Percentiles rank a stretch among this genome's conserved stretches.
These are phyloP conservation scores for Salmacisia buchloeana DNA, from an alignment of 1,284 basidiomycete species.

Conservation along the genomic window DNA sequence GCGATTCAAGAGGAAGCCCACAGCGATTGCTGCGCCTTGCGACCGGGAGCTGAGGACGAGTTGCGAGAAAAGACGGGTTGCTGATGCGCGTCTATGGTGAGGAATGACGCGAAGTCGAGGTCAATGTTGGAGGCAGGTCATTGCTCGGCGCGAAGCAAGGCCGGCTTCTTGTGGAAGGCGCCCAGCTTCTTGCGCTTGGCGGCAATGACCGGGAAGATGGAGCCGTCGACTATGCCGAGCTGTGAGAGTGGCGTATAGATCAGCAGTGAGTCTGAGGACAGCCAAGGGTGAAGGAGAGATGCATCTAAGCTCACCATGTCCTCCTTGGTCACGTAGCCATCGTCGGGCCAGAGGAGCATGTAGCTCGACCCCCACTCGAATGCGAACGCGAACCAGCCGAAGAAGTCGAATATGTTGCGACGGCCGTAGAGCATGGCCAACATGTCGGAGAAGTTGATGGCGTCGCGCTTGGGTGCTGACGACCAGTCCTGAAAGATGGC, in stretches of 20 bases:
- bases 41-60: too few relatives aligned
- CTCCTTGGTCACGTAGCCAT: constrained; percentile 36
- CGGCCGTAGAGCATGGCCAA: constrained; percentile 29
- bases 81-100: too few relatives aligned
- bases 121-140: too few relatives aligned
- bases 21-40: too few relatives aligned
- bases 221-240: constrained; percentile 21
- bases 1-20: too few relatives aligned
- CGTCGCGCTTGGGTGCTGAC: constrained; percentile 22
- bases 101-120: too few relatives aligned
- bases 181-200: neutral
- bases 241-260: neutral
- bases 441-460: constrained; percentile 26
- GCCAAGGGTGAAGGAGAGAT: neutral
- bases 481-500: constrained; percentile 31
- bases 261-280: neutral
- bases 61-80: too few relatives aligned
- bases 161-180: neutral
- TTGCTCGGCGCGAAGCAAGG: neutral
- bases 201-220: constrained; percentile 29
- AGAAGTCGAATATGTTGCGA: constrained; percentile 27
- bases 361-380: constrained; percentile 36
- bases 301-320: constrained; percentile 17
- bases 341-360: constrained; percentile 31
- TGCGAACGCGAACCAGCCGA: constrained; percentile 31